Evolutionary conservation across 352 stramenopile genomes (phyloP), one percentile per base, ranked within the genome.

Genomic region (Plasmopara viticola): DNA sequence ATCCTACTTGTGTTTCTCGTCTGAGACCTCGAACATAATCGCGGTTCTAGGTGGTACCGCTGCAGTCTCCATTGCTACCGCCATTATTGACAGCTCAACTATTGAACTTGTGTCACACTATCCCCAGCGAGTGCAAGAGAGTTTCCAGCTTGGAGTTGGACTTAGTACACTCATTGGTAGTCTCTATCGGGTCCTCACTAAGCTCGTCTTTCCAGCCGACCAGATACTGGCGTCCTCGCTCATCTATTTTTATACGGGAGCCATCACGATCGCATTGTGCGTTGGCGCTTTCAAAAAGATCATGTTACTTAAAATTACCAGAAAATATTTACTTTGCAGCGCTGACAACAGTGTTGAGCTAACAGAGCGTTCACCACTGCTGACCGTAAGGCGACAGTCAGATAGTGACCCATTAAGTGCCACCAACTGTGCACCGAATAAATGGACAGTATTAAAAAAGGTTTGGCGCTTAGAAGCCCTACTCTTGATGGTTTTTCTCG

Each of bases 211-310:
- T 59, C 76, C 80, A 0, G 45, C 57, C 0, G 54, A 88, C 28
- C 39, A 81, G 35, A 47, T 91, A 43, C 59, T 94, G 34, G 47
- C 63, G 4, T 90, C 77, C 39, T 87, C 78, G 34, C 66, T 88
- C 34, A 81, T 90, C 39, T 94, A 90, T 70, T 91, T 91, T 58
- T 91, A 91, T 56, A 82, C 72, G 0, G 84, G 84, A 33, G 84
- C 78, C 6, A 47, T 91, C 37, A 90, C 84, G 5, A 89, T 94
- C 50, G 73, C 60, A 35, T 57, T 90, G 18, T 94, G 80, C 60
- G 87, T 94, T 34, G 43, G 63, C 28, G 80, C 80, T 25, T 94
- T 88, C 58, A 88, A 84, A 56, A 77, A 74, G 41, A 51, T 89
- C 12, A 69, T 87, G 52, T 34, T 44, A 5, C 58, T 91, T 20